A percentile compares a stretch with the other conserved stretches of the same genome.
phyloP scores from a whole-genome alignment of 2,329 filamentous ascomycete species.

The Cryphonectria japonica region DNA sequence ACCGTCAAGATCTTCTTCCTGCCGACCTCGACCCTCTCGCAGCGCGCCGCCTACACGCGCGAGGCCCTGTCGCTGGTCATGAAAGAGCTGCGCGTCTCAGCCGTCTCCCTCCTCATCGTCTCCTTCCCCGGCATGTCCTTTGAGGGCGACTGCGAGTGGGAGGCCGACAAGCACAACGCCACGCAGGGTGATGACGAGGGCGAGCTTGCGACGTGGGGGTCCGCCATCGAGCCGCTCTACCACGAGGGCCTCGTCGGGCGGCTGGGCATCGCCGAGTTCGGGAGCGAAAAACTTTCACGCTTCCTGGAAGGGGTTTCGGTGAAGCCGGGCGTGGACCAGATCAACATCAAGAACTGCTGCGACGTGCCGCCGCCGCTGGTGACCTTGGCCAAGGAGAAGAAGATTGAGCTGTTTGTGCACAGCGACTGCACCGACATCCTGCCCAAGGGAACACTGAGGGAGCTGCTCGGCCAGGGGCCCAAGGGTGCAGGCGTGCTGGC shows the following conservation, averaged over 20 bases:
- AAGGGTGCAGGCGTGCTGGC: constrained; percentile 78
- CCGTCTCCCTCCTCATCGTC: constrained; percentile 85
- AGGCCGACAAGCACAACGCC: constrained; percentile 66
- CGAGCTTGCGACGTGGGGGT: constrained; percentile 69
- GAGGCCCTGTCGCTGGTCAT: constrained; percentile 82
- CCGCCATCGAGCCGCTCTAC: constrained; percentile 71
- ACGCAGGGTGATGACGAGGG: constrained; percentile 68
- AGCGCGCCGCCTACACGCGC: constrained; percentile 70
- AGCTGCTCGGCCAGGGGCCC: constrained; percentile 75
- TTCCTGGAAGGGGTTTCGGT: constrained; percentile 75
- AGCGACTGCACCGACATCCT: constrained; percentile 93
- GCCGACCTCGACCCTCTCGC: constrained; percentile 63
- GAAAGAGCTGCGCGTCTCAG: constrained; percentile 74
- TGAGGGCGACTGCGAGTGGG: constrained; percentile 87
- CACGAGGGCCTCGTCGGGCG: constrained; percentile 68
- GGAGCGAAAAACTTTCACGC: constrained; percentile 76
- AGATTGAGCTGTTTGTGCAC: constrained; percentile 89
- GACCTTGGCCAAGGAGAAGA: constrained; percentile 78
- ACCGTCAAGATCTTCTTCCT: constrained; percentile 96
- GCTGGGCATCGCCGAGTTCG: constrained; percentile 90
- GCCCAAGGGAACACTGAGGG: constrained; percentile 80
- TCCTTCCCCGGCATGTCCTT: constrained; percentile 94
- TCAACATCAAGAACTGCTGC: constrained; percentile 95
- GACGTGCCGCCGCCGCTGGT: constrained; percentile 89
- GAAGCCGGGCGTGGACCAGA: constrained; percentile 86